A percentile compares a stretch with the other conserved stretches of the same genome.
Conservation (phyloP, 2,329 filamentous ascomycete species). For the Nakataea oryzae region DNA sequence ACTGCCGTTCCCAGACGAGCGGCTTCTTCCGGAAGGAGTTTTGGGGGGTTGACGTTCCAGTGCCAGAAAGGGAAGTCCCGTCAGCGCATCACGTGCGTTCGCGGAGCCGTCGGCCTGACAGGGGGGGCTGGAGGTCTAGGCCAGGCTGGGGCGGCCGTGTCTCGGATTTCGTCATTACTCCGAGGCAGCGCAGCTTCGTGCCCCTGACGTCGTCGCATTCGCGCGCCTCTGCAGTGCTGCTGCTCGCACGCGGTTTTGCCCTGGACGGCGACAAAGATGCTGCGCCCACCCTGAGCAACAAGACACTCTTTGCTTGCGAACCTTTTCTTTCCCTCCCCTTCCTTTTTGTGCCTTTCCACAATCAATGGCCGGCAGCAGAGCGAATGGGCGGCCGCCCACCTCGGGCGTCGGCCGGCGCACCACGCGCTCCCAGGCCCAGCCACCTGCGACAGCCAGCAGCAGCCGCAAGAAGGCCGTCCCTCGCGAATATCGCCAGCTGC, state of each 20-base stretch:
- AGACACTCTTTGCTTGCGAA: neutral
- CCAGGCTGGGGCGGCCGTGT: neutral
- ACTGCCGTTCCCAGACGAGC: too few relatives aligned
- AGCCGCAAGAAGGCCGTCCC: constrained; percentile 2
- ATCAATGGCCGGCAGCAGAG: neutral
- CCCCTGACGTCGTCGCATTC: neutral
- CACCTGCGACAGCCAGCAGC: neutral
- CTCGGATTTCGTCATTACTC: neutral
- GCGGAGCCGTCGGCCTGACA: neutral
- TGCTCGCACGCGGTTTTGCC: neutral
- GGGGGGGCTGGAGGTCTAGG: too few relatives aligned
- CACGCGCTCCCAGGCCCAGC: constrained; percentile 1
- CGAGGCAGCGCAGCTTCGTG: neutral
- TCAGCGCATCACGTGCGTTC: neutral
- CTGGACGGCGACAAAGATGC: neutral
- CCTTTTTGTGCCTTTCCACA: neutral
- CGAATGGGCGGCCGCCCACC: neutral
- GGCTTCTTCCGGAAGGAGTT: too few relatives aligned
- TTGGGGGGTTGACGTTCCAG: too few relatives aligned
- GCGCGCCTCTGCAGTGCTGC: neutral
- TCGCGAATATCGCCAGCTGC: constrained; percentile 10
- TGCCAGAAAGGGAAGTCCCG: neutral
- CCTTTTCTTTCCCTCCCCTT: neutral
- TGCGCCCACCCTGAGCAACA: neutral
- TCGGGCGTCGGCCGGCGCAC: neutral